Conservation (phyloP, 495 filamentous ascomycete species). For the Haplographium delicatum region DNA sequence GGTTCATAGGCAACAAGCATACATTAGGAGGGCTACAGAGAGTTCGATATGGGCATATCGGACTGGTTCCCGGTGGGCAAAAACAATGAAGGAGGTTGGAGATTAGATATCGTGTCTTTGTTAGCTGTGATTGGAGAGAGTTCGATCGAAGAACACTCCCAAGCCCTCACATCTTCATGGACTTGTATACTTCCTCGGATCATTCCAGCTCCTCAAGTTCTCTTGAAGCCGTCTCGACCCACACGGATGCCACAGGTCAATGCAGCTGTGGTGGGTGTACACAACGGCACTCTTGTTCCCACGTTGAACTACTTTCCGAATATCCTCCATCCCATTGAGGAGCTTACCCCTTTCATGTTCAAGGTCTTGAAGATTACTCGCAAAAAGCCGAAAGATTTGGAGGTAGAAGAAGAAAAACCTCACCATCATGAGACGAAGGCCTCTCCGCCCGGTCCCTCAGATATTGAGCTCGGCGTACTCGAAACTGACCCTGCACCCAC, state of each 20-base stretch:
- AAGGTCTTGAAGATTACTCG: slow-evolving; percentile 43
- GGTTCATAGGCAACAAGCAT: no score
- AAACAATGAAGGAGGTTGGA: slow-evolving; percentile 33
- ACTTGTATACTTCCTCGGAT: slow-evolving; percentile 58
- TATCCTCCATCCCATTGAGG: slow-evolving; percentile 51
- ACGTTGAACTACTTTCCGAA: slow-evolving; percentile 58
- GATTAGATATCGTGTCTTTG: slow-evolving; percentile 57
- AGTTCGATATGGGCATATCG: slow-evolving; percentile 9
- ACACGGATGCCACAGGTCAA: slow-evolving; percentile 47
- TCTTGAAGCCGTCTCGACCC: slow-evolving; percentile 53
- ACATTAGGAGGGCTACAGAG: background rate
- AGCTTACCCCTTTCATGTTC: slow-evolving; percentile 40
- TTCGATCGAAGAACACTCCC: slow-evolving; percentile 49
- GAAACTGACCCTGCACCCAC: slow-evolving; percentile 1
- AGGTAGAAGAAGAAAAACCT: background rate
- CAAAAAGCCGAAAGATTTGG: slow-evolving; percentile 21
- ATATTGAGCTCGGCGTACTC: slow-evolving; percentile 2
- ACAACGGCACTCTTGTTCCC: slow-evolving; percentile 47
- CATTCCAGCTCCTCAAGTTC: slow-evolving; percentile 61
- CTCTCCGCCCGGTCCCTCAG: background rate
- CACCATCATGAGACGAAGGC: background rate
- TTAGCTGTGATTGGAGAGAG: slow-evolving; percentile 60
- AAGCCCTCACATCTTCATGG: slow-evolving; percentile 49
- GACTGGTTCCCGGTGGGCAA: slow-evolving; percentile 16
- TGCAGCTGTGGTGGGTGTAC: slow-evolving; percentile 51